Base-by-base conservation (phyloP, 805 yeast genomes). In the Wickerhamiella qilinensis region DNA sequence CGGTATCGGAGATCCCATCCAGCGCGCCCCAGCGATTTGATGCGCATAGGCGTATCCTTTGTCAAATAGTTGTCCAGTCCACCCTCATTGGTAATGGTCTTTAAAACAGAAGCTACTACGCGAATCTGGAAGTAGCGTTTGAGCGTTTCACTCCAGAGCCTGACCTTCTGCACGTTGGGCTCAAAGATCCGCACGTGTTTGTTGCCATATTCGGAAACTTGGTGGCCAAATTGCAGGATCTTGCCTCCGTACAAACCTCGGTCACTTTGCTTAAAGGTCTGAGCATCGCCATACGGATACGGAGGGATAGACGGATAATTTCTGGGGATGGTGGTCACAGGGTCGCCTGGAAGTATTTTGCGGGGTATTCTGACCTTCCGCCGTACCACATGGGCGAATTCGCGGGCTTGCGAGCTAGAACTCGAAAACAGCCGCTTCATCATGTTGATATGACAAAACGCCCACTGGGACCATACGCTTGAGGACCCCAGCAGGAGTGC, bases 1-100 rank as follows among this genome's bases (percentile, higher is more conserved):
- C 74, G 71, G 57, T 78, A 86, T 53, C 88, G 77, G 48, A 91
- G 65, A 50, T 71, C 72, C 97, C 97, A 91, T 25, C 97, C 98
- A 41, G 71, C 66, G 39, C 86, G 78, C 0, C 98, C 98, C 53
- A 91, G 63, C 56, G 91, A 94, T 63, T 91, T 91, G 46, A 83
- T 67, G 62, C 98, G 70, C 2, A 93, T 93, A 4, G 93, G 66
- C 48, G 80, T 83, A 43, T 85, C 93, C 59, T 91, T 91, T 32
- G 75, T 68, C 44, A 91, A 59, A 55, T 91, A 91, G 46, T 76
- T 76, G 55, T 91, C 99, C 40, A 91, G 65, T 4, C 99, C 98
- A 44, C 98, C 98, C 57, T 88, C 97, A 50, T 75, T 82, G 42
- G 82, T 78, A 42, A 91, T 77, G 0, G 96, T 85, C 51, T 77